Evolutionary conservation across 345 rosid genomes (phyloP), one percentile per base, ranked within the genome.

Genomic region (Cardamine occulta): DNA sequence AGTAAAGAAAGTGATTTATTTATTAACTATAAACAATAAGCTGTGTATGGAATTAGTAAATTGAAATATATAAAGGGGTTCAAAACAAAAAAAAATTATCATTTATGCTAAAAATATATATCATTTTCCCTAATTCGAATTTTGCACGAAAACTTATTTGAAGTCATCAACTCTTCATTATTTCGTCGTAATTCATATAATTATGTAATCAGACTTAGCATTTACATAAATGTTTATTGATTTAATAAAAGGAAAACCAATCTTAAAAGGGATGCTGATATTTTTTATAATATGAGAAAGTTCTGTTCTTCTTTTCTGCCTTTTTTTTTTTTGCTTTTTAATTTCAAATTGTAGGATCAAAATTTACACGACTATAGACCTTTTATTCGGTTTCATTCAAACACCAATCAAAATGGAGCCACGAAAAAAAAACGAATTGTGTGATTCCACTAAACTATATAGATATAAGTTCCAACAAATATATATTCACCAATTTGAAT

Each of bases 361-460:
- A 42, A 23, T 21, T 39, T 39, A 39, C 28, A 40, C 9, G 15
- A 4, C 67, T 63, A n/a, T 4, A 58, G 8, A 17, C n/a, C 8
- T 58, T 34, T 63, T 24, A 26, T 21, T 44, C 4, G 35, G n/a
- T 28, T 44, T 44, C 55, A n/a, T 28, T 26, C 24, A 63, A 63
- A 45, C 39, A 35, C 31, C 35, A 32, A 42, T 42, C 23, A 63
- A 15, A 44, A 21, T 26, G 34, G 23, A 26, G 68, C 37, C 52
- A 63, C 15, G 12, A 26, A 24, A 8, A 5, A 11, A 6, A 21
- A 63, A 42, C 1, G 28, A 57, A 56, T 29, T 64, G 17, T 17
- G 68, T 44, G 68, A 63, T 63, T 54, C 68, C 24, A 28, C 26
- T 34, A 34, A 34, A 15, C 28, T 11, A 39, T 39, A 39, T 14